Percentiles rank a stretch among this genome's conserved stretches.
phyloP scores from a whole-genome alignment of 1,284 basidiomycete genomes.

The Boletellus dicymbophilus region DNA sequence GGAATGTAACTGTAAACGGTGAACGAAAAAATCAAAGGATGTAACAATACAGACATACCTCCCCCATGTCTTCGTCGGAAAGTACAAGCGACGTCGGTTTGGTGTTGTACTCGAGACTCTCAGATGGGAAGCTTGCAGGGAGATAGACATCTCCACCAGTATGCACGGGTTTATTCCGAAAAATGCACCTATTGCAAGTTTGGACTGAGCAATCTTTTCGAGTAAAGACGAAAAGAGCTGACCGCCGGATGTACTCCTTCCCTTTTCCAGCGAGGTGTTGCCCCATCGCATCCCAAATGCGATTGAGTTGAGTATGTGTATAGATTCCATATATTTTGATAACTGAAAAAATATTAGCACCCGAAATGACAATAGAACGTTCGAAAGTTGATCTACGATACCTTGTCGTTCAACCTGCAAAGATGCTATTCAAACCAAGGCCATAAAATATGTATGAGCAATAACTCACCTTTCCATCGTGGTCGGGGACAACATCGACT shows the following conservation, averaged over 20 bases:
- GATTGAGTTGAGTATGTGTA: conserved; percentile 59
- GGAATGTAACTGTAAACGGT: conserved; percentile 50
- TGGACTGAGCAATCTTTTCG: neutral
- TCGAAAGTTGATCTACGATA: conserved; percentile 19
- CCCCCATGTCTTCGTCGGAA: conserved; percentile 21
- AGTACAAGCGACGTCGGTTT: conserved; percentile 12
- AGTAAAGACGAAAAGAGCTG: neutral
- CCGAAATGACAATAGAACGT: neutral
- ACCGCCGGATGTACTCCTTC: conserved; percentile 53
- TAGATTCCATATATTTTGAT: conserved; percentile 66
- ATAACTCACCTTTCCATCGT: conserved; percentile 47
- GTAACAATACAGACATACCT: conserved; percentile 15
- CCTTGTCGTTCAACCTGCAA: conserved; percentile 57
- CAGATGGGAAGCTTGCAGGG: conserved; percentile 44
- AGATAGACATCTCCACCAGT: conserved; percentile 44
- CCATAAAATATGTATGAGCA: neutral
- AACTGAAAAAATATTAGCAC: conserved; percentile 34
- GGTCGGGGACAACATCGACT: conserved; percentile 58
- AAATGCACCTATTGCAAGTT: conserved; percentile 40
- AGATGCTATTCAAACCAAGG: neutral
- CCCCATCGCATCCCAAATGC: conserved; percentile 59
- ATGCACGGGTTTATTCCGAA: conserved; percentile 40
- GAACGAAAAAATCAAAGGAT: conserved; percentile 9
- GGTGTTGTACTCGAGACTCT: neutral
- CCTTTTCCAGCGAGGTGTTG: conserved; percentile 53